Conservation (phyloP, 2,329 filamentous ascomycete genomes). For the Penicillium palitans region DNA sequence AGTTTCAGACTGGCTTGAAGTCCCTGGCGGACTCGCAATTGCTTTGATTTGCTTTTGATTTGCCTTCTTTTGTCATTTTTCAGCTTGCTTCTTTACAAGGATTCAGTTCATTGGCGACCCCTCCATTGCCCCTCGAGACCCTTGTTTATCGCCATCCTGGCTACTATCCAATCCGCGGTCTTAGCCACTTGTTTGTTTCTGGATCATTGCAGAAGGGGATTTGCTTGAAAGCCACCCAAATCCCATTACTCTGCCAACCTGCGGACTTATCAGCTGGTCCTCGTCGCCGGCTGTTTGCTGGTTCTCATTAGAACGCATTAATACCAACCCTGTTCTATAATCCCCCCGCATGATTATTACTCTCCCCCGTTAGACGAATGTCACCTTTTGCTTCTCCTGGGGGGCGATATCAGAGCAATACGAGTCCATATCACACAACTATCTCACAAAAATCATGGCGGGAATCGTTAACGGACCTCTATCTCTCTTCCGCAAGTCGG, state of each 20-base stretch:
- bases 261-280: not conserved
- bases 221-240: constrained; percentile 3
- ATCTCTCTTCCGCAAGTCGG: constrained; percentile 32
- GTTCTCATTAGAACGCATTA: constrained; percentile 6
- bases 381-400: constrained; percentile 1
- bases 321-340: constrained; percentile 5
- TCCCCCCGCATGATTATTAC: not conserved
- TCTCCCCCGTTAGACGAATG: constrained; percentile 7
- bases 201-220: constrained; percentile 12
- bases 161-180: constrained; percentile 18
- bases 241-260: constrained; percentile 2
- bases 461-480: constrained; percentile 33
- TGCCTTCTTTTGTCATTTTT: constrained; percentile 3
- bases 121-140: constrained; percentile 12
- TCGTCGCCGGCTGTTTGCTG: not conserved
- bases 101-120: constrained; percentile 15
- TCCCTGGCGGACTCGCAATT: not conserved
- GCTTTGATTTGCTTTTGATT: not conserved
- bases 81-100: not conserved
- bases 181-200: constrained; percentile 4
- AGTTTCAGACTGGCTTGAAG: not conserved
- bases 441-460: constrained; percentile 24
- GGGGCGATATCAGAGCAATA: constrained; percentile 1
- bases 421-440: not conserved
- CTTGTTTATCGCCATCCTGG: constrained; percentile 12